Evolutionary conservation across 306 rosid genomes (phyloP), one percentile per base, ranked within the genome.

Genomic region (Glycyrrhiza uralensis): DNA sequence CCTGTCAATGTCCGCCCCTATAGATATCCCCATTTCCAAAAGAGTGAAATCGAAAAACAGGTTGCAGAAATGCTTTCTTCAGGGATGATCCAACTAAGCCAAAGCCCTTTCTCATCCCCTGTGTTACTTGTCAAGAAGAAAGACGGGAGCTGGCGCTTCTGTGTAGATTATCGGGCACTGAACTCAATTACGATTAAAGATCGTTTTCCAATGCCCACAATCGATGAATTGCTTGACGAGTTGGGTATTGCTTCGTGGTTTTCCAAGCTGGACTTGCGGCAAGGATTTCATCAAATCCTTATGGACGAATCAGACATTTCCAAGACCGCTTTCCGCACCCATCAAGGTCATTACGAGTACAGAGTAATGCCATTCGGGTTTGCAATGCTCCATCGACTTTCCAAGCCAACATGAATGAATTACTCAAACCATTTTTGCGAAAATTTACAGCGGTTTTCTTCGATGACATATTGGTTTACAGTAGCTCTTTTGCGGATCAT

Each of bases 11-110:
- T 44, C 1, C 6, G 19, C 4, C 19, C 56, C 2, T 20, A 18
- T 19, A 11, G 56, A 0, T 49, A 19, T 6, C 28, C 56, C 0
- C 11, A 18, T 1, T 49, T 2, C 0, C n/a, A 49, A 5, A 49
- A 49, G n/a, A 2, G n/a, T 0, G 56, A 19, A 19, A 49, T 49
- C 4, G 28, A 49, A 11, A 0, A 1, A 1, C 11, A 18, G 11
- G 10, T 18, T 0, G 0, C 1, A 0, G 28, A 49, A 49, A 7
- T 49, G 28, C 0, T 49, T 0, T 0, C 7, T 0, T 0, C n/a
- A 5, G n/a, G 28, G 1, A 18, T 49, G 1, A 49, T 49, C 0
- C 56, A 49, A 19, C 56, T 1, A 1, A 49, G 5, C 1, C 3
- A 0, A 0, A 49, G 28, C 3, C 5, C 56, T 0, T 49, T 7